These are phyloP conservation scores for Sporothrix variecibatus DNA, from an alignment of 2,329 filamentous ascomycete species.

Conservation along the genomic window DNA sequence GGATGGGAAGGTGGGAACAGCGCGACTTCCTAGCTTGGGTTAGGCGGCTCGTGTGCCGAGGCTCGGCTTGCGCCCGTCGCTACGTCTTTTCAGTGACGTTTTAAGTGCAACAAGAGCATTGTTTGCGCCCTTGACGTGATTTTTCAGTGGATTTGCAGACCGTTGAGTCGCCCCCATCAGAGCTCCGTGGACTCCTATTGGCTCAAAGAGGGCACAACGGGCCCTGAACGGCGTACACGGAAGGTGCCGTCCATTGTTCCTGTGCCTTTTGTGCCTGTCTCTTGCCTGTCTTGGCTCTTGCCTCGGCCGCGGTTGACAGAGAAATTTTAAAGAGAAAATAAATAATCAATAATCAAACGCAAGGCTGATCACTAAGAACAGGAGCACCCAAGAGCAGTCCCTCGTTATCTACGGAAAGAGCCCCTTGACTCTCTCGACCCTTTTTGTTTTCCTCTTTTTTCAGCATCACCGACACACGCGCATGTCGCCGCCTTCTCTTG, in stretches of 20 bases:
- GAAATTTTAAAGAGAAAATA: not conserved
- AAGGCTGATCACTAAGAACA: not conserved
- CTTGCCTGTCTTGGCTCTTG: not conserved
- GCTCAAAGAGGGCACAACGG: not conserved
- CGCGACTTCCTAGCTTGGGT: conserved; percentile 11
- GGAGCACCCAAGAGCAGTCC: not conserved
- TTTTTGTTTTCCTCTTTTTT: not conserved
- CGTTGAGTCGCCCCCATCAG: not conserved
- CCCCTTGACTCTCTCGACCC: not conserved
- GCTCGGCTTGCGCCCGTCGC: not conserved
- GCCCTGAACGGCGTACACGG: not conserved
- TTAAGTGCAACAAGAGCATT: not conserved
- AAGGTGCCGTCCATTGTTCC: not conserved
- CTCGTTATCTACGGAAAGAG: not conserved
- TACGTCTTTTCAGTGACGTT: not conserved
- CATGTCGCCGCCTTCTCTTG: conserved; percentile 17
- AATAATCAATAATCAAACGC: not conserved
- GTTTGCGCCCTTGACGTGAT: not conserved
- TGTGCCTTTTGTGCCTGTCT: not conserved
- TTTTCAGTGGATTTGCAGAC: not conserved
- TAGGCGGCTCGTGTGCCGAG: not conserved
- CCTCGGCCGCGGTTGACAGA: not conserved
- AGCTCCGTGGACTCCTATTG: conserved; percentile 17
- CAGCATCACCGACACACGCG: not conserved
- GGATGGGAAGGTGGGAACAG: not conserved